Evolutionary conservation across 139 green algal genomes (phyloP).

Genomic region (Edaphochlamys debaryana): DNA sequence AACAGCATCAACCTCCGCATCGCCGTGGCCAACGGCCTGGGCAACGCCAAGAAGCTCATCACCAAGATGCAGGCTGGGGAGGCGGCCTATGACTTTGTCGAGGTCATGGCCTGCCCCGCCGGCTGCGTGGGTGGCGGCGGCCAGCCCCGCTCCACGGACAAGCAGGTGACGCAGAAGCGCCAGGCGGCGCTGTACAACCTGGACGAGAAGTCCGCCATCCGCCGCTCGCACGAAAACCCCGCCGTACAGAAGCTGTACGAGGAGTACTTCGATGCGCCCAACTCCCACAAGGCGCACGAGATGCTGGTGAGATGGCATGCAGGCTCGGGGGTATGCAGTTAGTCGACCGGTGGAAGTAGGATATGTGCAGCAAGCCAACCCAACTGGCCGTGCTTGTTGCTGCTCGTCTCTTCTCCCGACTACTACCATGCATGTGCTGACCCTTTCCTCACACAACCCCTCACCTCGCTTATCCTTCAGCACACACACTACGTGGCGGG

Average conservation of each 20-base stretch:
- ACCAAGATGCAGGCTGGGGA: slow-evolving; percentile 45
- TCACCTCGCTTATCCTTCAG: no score
- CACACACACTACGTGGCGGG: slow-evolving; percentile 71
- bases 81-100: slow-evolving; percentile 70
- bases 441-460: no score
- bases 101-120: slow-evolving; percentile 69
- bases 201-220: slow-evolving; percentile 16
- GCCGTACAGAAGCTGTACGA: slow-evolving; percentile 55
- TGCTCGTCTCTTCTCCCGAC: no score
- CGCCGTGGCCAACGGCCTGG: slow-evolving; percentile 72
- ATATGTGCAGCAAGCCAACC: no score
- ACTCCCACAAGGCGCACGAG: slow-evolving; percentile 63
- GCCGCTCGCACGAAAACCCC: slow-evolving; percentile 60
- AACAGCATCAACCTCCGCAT: slow-evolving; percentile 47
- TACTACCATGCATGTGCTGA: no score
- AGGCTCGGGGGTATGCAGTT: no score
- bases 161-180: slow-evolving; percentile 64
- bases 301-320: slow-evolving; percentile 60
- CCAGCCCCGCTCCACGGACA: slow-evolving; percentile 68
- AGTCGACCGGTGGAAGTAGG: no score
- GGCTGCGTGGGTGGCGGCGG: slow-evolving; percentile 77
- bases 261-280: slow-evolving; percentile 61
- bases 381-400: no score
- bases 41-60: slow-evolving; percentile 82
- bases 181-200: slow-evolving; percentile 62